Base-by-base conservation (phyloP, 371 early-diverging fungal species). In the Blakeslea trispora region DNA sequence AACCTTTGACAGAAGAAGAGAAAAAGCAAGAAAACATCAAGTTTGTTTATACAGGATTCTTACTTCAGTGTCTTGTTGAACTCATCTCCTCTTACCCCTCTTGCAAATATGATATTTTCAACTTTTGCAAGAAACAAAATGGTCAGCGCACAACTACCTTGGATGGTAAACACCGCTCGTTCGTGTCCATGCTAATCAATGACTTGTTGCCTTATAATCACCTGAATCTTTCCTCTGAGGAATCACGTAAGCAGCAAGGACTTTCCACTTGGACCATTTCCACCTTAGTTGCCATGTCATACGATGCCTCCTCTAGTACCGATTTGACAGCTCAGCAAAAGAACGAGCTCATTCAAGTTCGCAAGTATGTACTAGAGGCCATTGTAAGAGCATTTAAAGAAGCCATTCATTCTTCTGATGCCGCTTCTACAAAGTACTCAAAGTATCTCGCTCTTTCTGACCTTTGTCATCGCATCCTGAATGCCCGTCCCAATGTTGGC, bases 21-120 rank as follows among this genome's bases (percentile, higher is more conserved):
- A 70, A 60, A 24, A 66, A 77, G 31, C 59, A 77, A 40, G 63
- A 67, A 6, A 74, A 64, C 39, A 57, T 71, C 39, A 69, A 68
- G 32, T 81, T 71, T 69, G 83, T 74, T 56, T 89, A 89, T 53
- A 87, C 93, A 18, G 88, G 91, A 47, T 94, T 91, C 77, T 57
- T 97, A 32, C 67, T 98, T 49, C 95, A 95, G 68, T 83, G 87
- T 40, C 72, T 97, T 31, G 81, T 89, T 10, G 98, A 98, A 66
- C 78, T 98, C 7, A 78, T 93, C 11, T 78, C 83, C 0, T 90
- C 91, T 1, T 97, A 91, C 73, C 84, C 93, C n/a, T 81, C 86
- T 3, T 91, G 91, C 76, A 90, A 90, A 61, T 66, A 82, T 21
- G 89, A 89, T 51, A 69, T 92, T 2, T 83, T 90, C 46, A 75